Percentiles rank a stretch among this genome's conserved stretches.
These are phyloP conservation scores for Nissolia schottii DNA, from an alignment of 306 rosid species.

Conservation along the genomic window DNA sequence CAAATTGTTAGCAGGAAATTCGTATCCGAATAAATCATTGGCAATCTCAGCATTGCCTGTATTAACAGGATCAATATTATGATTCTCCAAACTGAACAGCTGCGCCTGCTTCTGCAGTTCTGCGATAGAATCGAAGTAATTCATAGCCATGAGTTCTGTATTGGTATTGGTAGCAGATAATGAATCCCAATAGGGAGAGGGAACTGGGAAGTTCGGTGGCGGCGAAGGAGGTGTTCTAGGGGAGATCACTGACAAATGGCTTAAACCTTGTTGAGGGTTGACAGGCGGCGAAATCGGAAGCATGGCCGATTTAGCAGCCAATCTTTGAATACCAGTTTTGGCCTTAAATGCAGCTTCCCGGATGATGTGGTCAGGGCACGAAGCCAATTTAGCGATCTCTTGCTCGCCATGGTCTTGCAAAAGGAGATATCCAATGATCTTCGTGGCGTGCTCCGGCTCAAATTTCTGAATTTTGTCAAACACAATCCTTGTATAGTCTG, in stretches of 20 bases:
- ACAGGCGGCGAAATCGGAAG: slow-evolving; percentile 22
- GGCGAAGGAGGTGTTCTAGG: slow-evolving; percentile 34
- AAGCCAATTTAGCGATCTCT: slow-evolving; percentile 53
- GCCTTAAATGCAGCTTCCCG: slow-evolving; percentile 40
- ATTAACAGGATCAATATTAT: slow-evolving; percentile 33
- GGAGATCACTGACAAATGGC: slow-evolving; percentile 24
- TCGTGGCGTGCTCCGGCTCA: slow-evolving; percentile 57
- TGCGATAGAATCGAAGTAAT: slow-evolving; percentile 35
- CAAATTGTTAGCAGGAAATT: slow-evolving; percentile 27
- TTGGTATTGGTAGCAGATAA: slow-evolving; percentile 22
- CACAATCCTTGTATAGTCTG: slow-evolving; percentile 50
- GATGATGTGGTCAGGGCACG: slow-evolving; percentile 50
- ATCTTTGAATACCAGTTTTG: slow-evolving; percentile 44
- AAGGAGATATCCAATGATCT: slow-evolving; percentile 65
- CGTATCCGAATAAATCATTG: slow-evolving; percentile 40
- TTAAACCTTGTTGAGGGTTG: slow-evolving; percentile 31
- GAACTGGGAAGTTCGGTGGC: slow-evolving; percentile 23
- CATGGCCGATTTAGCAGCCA: slow-evolving; percentile 31
- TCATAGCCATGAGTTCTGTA: slow-evolving; percentile 29
- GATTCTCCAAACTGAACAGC: slow-evolving; percentile 41
- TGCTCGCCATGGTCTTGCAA: slow-evolving; percentile 53
- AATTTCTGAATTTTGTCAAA: slow-evolving; percentile 46
- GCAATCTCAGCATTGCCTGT: slow-evolving; percentile 26
- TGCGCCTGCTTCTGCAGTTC: slow-evolving; percentile 51
- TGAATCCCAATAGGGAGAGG: slow-evolving; percentile 44